Base-by-base conservation (phyloP, 2,329 filamentous ascomycete species). In the Paecilomyces sp. region DNA sequence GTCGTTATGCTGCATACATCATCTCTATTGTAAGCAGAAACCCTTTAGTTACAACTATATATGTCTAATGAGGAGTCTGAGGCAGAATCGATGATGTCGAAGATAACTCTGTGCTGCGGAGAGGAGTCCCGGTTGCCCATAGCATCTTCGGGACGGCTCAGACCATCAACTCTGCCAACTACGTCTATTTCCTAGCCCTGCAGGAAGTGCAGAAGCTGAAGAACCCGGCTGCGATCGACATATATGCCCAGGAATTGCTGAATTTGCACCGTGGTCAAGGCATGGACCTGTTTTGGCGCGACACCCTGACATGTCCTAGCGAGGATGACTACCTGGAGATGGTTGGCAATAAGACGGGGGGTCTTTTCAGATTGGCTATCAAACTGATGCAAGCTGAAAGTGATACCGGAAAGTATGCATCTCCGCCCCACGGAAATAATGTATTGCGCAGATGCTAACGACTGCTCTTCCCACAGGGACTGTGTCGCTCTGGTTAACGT, bases 401-500 rank as follows among this genome's bases (percentile, higher is more conserved):
- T 54, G 60, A 61, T 8, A 69, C 72, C 2, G 71, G 62, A n/a
- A 74, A 69, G 62, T 63, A 62, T 7, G 60, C 5, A 9, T 54
- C n/a, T n/a, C 30, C n/a, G 18, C 24, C n/a, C 1, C n/a, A 41
- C 51, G 9, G 13, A 3, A 2, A 34, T 13, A 34, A 1, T 25
- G 12, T 30, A 15, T 34, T 15, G 15, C n/a, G n/a, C 22, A 41
- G 0, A 15, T 11, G 31, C 63, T 31, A 55, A 61, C 51, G 2
- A 4, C 3, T 12, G 51, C 5, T 61, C 61, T 6, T 60, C 59
- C 9, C 61, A 55, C n/a, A 67, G 67, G 55, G 76, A 80, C 62
- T 78, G 76, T 57, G 75, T 78, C 15, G 70, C 91, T 18, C 85
- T 99, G 18, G 90, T 95, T 69, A 95, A 78, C 59, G 65, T 78